Evolutionary conservation across 495 filamentous ascomycete species (phyloP), one percentile per base, ranked within the genome.

Genomic region (Penicillium malachiteum): DNA sequence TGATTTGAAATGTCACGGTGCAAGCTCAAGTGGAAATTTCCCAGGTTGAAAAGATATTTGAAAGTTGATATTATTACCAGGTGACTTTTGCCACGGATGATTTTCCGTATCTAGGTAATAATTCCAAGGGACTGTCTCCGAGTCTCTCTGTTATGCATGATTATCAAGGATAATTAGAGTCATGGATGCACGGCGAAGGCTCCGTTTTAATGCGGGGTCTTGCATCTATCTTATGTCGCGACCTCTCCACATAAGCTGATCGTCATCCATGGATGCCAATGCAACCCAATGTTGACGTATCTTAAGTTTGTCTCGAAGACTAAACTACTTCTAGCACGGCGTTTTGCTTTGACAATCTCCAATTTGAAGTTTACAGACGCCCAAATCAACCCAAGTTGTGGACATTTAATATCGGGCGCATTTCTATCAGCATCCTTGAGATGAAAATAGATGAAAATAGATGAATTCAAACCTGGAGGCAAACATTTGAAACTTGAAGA

Each of bases 131-230:
- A 26, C 21, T 26, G 4, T 26, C 21, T 26, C 21, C 21, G 21
- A 26, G 21, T 26, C 21, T 26, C 4, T 4, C 21, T 26, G 21
- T 26, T 4, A 26, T 4, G 21, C 21, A 35, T 31, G 14, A 31
- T 37, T 38, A 11, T 50, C 37, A 26, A 37, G 14, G n/a, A 31
- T 13, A 17, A 8, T 11, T 31, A 8, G 8, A 32, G 16, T 1
- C 5, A n/a, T 34, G 26, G n/a, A 52, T 9, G 21, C 4, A 37
- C 43, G 43, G 35, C 33, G 31, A 17, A 52, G 26, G 14, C 39
- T 41, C 50, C 38, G 50, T 17, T n/a, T 16, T 2, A 49, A 11
- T 33, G 50, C 50, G 50, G 50, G 38, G 50, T 52, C 39, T 7
- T 3, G 33, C 8, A 9, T 30, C 12, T 31, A 0, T 46, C n/a